Conservation (phyloP, 176 grass and related monocot genomes). For the Aegilops tauschii region DNA sequence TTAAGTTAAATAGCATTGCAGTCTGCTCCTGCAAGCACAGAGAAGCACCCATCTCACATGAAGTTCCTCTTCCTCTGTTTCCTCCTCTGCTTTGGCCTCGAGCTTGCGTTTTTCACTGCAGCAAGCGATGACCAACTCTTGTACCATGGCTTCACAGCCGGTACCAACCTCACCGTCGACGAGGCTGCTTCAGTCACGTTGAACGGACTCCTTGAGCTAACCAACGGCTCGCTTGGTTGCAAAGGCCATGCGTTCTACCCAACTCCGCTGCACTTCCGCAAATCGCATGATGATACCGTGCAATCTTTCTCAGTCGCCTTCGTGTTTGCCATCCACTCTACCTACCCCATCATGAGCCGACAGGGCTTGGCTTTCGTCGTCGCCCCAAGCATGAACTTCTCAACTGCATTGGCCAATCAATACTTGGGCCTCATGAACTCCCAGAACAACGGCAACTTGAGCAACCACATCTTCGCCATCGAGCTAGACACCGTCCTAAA, state of each 20-base stretch:
- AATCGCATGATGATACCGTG: not conserved
- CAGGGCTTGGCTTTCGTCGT: conserved; percentile 40
- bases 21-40: not conserved
- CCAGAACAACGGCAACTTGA: not conserved
- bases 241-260: conserved; percentile 14
- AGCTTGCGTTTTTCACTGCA: not conserved
- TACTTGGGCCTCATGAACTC: conserved; percentile 18
- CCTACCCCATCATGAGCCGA: not conserved
- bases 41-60: not conserved
- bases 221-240: not conserved
- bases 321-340: conserved; percentile 27
- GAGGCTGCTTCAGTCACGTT: not conserved
- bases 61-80: conserved; percentile 1
- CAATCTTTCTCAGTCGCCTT: conserved; percentile 26
- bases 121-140: not conserved
- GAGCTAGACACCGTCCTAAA: conserved; percentile 25
- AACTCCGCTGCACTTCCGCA: not conserved
- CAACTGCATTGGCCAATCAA: not conserved
- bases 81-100: not conserved
- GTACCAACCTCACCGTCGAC: not conserved
- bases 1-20: not conserved
- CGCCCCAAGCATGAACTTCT: not conserved
- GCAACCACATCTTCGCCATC: conserved; percentile 13
- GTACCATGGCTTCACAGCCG: conserved; percentile 10
- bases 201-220: not conserved